These are phyloP conservation scores for Monilinia fructicola DNA, from an alignment of 2,329 filamentous ascomycete species.

Conservation along the genomic window DNA sequence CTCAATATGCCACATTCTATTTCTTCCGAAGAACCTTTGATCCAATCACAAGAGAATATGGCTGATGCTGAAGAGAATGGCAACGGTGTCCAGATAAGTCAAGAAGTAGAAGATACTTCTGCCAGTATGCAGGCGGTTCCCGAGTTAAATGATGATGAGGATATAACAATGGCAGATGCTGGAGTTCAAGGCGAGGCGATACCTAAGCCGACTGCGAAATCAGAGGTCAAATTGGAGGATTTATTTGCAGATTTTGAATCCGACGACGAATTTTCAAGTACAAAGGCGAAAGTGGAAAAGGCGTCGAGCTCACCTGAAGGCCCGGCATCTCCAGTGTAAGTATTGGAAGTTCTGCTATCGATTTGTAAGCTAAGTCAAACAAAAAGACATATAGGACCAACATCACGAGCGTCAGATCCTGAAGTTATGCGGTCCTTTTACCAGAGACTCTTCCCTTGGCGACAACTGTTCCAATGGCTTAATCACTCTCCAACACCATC, in stretches of 20 bases:
- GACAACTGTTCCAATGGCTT: slow-evolving; percentile 94
- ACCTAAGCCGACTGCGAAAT: slow-evolving; percentile 25
- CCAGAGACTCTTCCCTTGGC: slow-evolving; percentile 91
- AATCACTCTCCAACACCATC: slow-evolving; percentile 87
- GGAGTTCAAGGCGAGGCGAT: slow-evolving; percentile 22
- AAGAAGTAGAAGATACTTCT: slow-evolving; percentile 15
- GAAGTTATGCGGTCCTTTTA: slow-evolving; percentile 93
- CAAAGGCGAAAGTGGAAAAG: slow-evolving; percentile 43
- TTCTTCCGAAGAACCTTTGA: slow-evolving; percentile 37
- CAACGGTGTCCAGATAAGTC: slow-evolving; percentile 30
- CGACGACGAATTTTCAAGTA: slow-evolving; percentile 61
- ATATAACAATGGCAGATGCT: slow-evolving; percentile 36
- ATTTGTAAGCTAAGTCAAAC: slow-evolving; percentile 18
- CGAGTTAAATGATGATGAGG: slow-evolving; percentile 29
- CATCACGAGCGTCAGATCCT: slow-evolving; percentile 63
- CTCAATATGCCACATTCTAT: slow-evolving; percentile 49
- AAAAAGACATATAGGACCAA: slow-evolving; percentile 41
- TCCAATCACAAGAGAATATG: slow-evolving; percentile 43
- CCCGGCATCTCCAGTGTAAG: slow-evolving; percentile 49
- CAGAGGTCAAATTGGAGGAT: slow-evolving; percentile 54
- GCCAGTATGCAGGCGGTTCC: slow-evolving; percentile 24
- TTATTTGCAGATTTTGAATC: slow-evolving; percentile 59
- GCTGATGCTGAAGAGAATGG: slow-evolving; percentile 38
- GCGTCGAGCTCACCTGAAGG: slow-evolving; percentile 46
- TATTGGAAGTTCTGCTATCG: not conserved